Evolutionary conservation across 176 grass and related monocot species (phyloP).

Genomic region (Oryza glaberrima): DNA sequence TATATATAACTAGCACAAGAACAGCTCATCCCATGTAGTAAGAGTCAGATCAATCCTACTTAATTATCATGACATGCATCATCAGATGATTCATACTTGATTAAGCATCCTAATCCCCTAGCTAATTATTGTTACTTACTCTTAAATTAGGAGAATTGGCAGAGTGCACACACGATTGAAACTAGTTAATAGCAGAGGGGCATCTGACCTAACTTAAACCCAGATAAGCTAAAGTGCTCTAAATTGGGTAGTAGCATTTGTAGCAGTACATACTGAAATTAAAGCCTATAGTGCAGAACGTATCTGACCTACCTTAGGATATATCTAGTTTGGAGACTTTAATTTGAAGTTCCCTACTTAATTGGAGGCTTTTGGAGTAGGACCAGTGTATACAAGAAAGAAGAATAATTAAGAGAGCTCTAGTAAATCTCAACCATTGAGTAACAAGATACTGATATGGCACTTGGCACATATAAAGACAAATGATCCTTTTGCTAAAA

Average conservation of each 20-base stretch:
- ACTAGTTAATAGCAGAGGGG: not conserved
- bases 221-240: not conserved
- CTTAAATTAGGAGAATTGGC: slow-evolving; percentile 6
- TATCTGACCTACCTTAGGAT: not conserved
- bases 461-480: not conserved
- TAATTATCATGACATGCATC: not conserved
- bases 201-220: slow-evolving; percentile 18
- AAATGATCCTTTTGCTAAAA: not conserved
- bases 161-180: not conserved
- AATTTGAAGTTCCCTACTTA: not conserved
- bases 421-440: not conserved
- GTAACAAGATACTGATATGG: not conserved
- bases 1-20: not conserved
- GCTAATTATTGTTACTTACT: not conserved
- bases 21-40: slow-evolving; percentile 2
- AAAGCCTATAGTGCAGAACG: not conserved
- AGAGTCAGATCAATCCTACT: not conserved
- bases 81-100: slow-evolving; percentile 26
- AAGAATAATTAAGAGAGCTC: not conserved
- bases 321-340: not conserved
- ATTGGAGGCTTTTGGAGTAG: not conserved
- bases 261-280: not conserved
- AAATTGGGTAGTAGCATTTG: not conserved
- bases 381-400: not conserved
- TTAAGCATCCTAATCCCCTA: slow-evolving; percentile 10